Base-by-base conservation (phyloP, 495 filamentous ascomycete species). In the Aspergillus cavernicola region DNA sequence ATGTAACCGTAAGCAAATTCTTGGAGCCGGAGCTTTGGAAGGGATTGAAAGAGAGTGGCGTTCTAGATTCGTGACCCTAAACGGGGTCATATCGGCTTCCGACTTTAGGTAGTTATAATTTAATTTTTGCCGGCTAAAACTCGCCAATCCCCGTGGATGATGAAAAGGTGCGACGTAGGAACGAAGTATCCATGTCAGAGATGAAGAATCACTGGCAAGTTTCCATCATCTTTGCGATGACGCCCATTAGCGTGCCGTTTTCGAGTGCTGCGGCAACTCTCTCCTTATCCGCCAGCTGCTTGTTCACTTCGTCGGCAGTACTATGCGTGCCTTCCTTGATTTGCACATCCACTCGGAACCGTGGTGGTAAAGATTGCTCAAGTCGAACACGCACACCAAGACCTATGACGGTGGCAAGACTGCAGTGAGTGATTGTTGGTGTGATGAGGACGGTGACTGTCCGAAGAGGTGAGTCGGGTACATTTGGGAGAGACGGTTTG, bases 401-500 rank as follows among this genome's bases (percentile, higher is more conserved):
- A 2, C 95, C 93, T 67, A 98, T 97, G 45, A 97, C 90, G 1
- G 95, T 97, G 9, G 93, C 95, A 12, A 97, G 80, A 31, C 88
- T 92, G 74, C 93, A 98, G 62, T 97, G 95, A 16, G 91, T 96
- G 63, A 97, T 90, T 15, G 95, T 98, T n/a, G 93, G 93, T 3
- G 93, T 98, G 46, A 98, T 85, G n/a, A 78, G 66, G 7, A 81
- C 77, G 4, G 76, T 75, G 50, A 77, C 73, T 6, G 77, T 78
- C 43, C 76, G 72, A 19, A 75, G 71, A 15, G 74, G 74, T 1
- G 75, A 79, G 13, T 56, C 60, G 4, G 68, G 67, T 15, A 71
- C 65, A 32, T 64, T 51, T 11, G 83, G 76, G 13, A 83, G 77
- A 10, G 84, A 77, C 22, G 88, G 86, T 8, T 71, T 77, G 52